Evolutionary conservation across 345 rosid species (phyloP), one percentile per base, ranked within the genome.

Genomic region (Cardiospermum halicacabum): DNA sequence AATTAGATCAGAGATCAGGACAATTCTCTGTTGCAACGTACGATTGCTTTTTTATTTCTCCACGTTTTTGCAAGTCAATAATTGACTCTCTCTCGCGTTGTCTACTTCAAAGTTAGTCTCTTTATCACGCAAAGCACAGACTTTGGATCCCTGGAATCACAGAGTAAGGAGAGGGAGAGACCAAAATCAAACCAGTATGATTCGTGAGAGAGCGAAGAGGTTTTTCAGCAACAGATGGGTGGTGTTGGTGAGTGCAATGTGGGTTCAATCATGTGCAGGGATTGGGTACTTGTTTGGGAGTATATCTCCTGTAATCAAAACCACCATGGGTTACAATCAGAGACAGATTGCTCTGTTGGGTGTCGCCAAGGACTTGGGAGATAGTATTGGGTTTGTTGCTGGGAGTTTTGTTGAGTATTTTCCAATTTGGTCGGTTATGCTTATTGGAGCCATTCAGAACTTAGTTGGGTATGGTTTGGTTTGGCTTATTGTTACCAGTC

Each of bases 331-430:
- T 40, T 88, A 91, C 78, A 84, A 85, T 69, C 96, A 88, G 85
- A 74, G 84, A 53, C 85, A 91, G 64, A 73, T 88, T 56, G 89
- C 96, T 73, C 56, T 86, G 31, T 81, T 88, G 56, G 89, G 93
- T 51, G 91, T 91, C 43, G 96, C 96, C 45, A 91, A 91, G 69
- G 93, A 88, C 73, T 75, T 91, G 73, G 96, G 96, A 11, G 89
- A 85, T 58, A 76, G 84, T 40, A 77, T 91, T 54, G 89, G 96
- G 0, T 78, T 88, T 66, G 67, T 72, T 21, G 78, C 93, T 7
- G 97, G 96, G 11, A 75, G 73, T 58, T 68, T 91, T 59, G 79
- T 85, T 37, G 96, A 86, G 58, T 48, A 75, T 24, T 70, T 86
- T 56, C 93, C 96, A 0, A 49, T 82, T 13, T 88, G 93, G 96